phyloP scores from a whole-genome alignment of 2,329 filamentous ascomycete genomes.

The Zalaria sp. region DNA sequence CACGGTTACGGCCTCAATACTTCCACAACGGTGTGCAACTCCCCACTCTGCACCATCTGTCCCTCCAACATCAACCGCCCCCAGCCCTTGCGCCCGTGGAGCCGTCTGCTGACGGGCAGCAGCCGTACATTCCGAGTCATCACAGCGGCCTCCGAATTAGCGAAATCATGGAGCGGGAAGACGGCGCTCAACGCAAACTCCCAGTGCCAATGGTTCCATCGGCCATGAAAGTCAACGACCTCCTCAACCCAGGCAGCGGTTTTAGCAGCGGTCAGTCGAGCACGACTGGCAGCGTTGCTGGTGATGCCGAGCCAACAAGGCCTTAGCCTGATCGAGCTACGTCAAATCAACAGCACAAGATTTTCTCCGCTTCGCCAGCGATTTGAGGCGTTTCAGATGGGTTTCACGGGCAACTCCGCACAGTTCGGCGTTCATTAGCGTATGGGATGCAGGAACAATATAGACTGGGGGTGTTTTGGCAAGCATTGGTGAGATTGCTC shows the following conservation, averaged over 20 bases:
- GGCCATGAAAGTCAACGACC: slow-evolving; percentile 59
- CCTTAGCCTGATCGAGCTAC: neutral
- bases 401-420: neutral
- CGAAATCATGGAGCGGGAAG: slow-evolving; percentile 82
- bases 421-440: neutral
- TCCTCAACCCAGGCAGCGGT: slow-evolving; percentile 53
- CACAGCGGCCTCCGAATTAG: slow-evolving; percentile 64
- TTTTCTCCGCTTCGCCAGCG: neutral
- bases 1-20: slow-evolving; percentile 67
- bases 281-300: slow-evolving; percentile 58
- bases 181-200: slow-evolving; percentile 78
- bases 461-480: neutral
- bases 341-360: neutral
- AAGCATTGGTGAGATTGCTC: neutral
- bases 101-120: slow-evolving; percentile 45
- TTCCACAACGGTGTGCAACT: slow-evolving; percentile 60
- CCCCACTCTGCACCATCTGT: slow-evolving; percentile 67
- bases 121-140: slow-evolving; percentile 41
- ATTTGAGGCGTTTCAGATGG: neutral
- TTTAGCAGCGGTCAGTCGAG: slow-evolving; percentile 66
- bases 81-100: slow-evolving; percentile 61
- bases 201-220: slow-evolving; percentile 74
- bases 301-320: slow-evolving; percentile 5
- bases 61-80: slow-evolving; percentile 41
- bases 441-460: neutral